Conservation (phyloP, 305 asterid genomes). For the Fraxinus greggii region DNA sequence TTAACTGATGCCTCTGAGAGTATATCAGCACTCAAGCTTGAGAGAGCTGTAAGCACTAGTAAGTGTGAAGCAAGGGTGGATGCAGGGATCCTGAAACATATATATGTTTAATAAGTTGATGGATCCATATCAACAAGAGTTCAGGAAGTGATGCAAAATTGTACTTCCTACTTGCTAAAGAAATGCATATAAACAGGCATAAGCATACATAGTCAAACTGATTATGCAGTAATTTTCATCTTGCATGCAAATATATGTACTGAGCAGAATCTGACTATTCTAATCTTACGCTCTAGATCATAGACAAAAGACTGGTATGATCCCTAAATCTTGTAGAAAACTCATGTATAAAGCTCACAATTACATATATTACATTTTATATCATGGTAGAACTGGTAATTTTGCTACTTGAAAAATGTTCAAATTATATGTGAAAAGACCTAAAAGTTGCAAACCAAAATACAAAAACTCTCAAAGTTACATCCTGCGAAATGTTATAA, state of each 20-base stretch:
- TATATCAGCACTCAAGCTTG: slow-evolving; percentile 80
- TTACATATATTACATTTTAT: background rate
- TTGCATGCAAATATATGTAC: background rate
- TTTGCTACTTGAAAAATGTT: background rate
- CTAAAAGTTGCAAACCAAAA: background rate
- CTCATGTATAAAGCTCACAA: background rate
- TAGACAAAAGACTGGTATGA: background rate
- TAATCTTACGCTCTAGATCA: background rate
- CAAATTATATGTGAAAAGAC: background rate
- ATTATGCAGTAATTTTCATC: slow-evolving; percentile 20
- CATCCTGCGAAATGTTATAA: background rate
- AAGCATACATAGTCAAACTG: slow-evolving; percentile 16
- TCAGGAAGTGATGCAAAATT: slow-evolving; percentile 22
- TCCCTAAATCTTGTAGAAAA: background rate
- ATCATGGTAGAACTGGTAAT: background rate
- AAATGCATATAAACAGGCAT: background rate
- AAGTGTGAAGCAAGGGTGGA: slow-evolving; percentile 87
- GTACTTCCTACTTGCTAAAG: background rate
- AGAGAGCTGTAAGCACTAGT: slow-evolving; percentile 83
- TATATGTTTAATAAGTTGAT: slow-evolving; percentile 18
- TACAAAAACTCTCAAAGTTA: background rate
- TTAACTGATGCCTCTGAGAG: slow-evolving; percentile 90
- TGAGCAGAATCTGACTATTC: background rate
- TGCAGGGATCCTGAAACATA: slow-evolving; percentile 85
- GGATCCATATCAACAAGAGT: slow-evolving; percentile 24